These are phyloP conservation scores for Gomphus bonarii DNA, from an alignment of 1,284 basidiomycete species.

Conservation along the genomic window DNA sequence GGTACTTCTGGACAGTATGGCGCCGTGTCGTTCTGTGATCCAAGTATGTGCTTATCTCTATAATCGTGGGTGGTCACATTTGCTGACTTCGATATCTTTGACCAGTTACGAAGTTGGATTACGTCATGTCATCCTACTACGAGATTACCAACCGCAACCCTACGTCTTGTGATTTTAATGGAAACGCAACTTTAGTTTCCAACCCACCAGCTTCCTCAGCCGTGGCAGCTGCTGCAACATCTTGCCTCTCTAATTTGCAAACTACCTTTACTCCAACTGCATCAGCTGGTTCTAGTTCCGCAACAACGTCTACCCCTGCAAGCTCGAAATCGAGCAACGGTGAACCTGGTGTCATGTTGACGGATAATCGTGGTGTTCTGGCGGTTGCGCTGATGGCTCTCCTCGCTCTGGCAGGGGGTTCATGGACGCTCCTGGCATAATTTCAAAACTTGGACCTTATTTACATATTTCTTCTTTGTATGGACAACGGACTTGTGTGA, in stretches of 20 bases:
- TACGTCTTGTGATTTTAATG: slow-evolving; percentile 64
- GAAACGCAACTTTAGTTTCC: slow-evolving; percentile 74
- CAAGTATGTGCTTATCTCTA: slow-evolving; percentile 38
- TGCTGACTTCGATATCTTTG: slow-evolving; percentile 14
- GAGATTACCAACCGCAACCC: slow-evolving; percentile 48
- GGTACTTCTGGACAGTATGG: slow-evolving; percentile 74
- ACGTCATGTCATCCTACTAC: slow-evolving; percentile 76
- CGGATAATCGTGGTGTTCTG: slow-evolving; percentile 28
- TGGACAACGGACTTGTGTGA: neutral
- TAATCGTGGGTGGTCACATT: neutral
- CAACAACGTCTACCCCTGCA: slow-evolving; percentile 15
- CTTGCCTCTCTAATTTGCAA: slow-evolving; percentile 60
- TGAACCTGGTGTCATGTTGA: slow-evolving; percentile 13
- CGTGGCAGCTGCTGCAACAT: slow-evolving; percentile 49
- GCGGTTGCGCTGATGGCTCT: slow-evolving; percentile 32
- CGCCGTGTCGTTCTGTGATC: slow-evolving; percentile 61
- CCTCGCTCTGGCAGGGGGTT: slow-evolving; percentile 30
- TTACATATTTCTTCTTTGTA: neutral
- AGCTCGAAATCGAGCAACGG: slow-evolving; percentile 12
- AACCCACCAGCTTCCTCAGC: slow-evolving; percentile 40
- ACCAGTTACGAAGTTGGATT: slow-evolving; percentile 69
- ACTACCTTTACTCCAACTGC: slow-evolving; percentile 61
- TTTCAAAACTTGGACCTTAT: neutral
- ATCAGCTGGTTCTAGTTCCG: slow-evolving; percentile 20
- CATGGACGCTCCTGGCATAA: slow-evolving; percentile 29